Base-by-base conservation (phyloP, 1,284 basidiomycete genomes). In the Ustilago vetiveriae region DNA sequence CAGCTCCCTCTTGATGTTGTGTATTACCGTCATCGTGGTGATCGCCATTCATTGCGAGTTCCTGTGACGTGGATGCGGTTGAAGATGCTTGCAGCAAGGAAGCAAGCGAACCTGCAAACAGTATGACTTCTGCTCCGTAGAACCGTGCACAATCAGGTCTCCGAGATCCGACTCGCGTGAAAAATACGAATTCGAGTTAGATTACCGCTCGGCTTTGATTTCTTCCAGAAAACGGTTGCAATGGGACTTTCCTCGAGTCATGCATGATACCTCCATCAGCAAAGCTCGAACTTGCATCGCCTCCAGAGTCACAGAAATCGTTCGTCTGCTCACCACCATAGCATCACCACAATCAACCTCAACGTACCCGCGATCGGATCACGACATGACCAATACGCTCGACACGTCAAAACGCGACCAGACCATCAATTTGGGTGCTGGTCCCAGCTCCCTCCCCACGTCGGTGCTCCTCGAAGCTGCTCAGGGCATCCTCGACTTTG, bases 371-470 rank as follows among this genome's bases (percentile, higher is more conserved):
- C n/a, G n/a, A n/a, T n/a, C n/a, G n/a, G n/a, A n/a, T n/a, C n/a
- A n/a, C n/a, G n/a, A 10, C 19, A 65, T 65, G 57, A 43, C 35
- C 45, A 65, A 57, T 21, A 54, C 67, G 32, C 54, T 72, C 21
- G 68, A 72, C 45, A 58, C 45, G 10, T 58, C 68, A 5, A 50
- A 62, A 17, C 60, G 80, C 26, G 71, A 76, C 8, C 53, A 59
- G 45, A 82, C 79, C 30, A 72, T 81, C 65, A 82, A 82, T 56
- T 62, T 82, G 19, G 80, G 79, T 47, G 79, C 80, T 11, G 80
- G 80, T 26, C 80, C 80, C 22, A 80, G 78, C 29, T 60, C 65
- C 22, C 67, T 82, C 13, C 79, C 80, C 19, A 80, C 79, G 5
- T 44, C 52, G 32, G 78, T 82, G n/a, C 72, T 82, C 7, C 58